Evolutionary conservation across 192 early-diverging fungal genomes (phyloP), one percentile per base, ranked within the genome.

Genomic region (Kappamyces sp.): DNA sequence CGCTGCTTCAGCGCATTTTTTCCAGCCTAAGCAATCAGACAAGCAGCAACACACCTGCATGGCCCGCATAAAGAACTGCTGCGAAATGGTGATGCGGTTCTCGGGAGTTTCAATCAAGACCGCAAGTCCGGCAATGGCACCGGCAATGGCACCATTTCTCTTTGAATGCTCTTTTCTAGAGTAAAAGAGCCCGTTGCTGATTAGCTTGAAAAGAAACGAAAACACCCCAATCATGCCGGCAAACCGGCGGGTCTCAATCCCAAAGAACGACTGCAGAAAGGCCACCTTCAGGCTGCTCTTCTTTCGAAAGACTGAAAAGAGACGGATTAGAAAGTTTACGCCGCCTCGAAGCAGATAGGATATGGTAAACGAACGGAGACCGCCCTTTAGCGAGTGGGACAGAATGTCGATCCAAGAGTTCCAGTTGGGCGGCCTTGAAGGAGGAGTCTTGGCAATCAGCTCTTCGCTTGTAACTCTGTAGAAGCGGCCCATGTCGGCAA

Each of bases 181-280:
- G 57, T 58, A 40, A 34, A 42, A 5, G 45, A 89, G 55, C 4
- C 70, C 61, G 63, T 88, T 88, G 60, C 82, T 84, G 57, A 89
- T 68, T 30, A 82, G 65, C 57, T 86, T 88, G 85, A 85, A 91
- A 6, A 85, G 33, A 41, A 88, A 78, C 7, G 87, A 74, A 63
- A 91, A 91, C 41, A 65, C 68, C n/a, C 85, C 88, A 76, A 91
- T 75, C 74, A 85, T 85, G n/a, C 70, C 68, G 34, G 78, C 87
- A 62, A 91, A 89, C 9, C 86, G 86, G 42, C 76, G 32, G 1
- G 84, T 69, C 52, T 84, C 80, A 0, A 45, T 46, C 3, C 74
- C 75, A 60, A 83, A 76, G 34, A 50, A 57, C 7, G 39, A 30
- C 14, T 5, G 69, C 30, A 32, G 15, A 12, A 5, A 5, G 14